Evolutionary conservation across 129 eudicot genomes (phyloP), one percentile per base, ranked within the genome.

Genomic region (Artemisia argyi): DNA sequence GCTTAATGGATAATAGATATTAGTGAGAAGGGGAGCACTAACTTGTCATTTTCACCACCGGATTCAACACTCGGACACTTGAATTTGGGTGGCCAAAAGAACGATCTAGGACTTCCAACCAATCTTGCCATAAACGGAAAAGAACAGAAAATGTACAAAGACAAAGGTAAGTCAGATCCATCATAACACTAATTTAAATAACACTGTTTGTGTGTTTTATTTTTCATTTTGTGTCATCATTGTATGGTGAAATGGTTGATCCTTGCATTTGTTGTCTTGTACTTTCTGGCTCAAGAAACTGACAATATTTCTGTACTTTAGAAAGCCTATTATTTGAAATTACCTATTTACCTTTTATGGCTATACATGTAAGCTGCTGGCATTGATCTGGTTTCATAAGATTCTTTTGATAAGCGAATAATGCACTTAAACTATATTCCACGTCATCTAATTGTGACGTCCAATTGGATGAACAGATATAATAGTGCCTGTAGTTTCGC

Each of bases 151-250:
- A 71, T 65, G 22, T 59, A 79, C 72, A 65, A 16, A 60, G 72
- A 65, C 42, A 65, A 72, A 22, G 85, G 92, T 84, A 81, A 16
- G 62, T 80, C 52, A 54, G 35, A 32, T 58, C 26, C 50, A 49
- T 24, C 13, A 20, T 47, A 17, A 63, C 35, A 60, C 42, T 77
- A 11, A 19, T 30, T 39, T 39, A 1, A 0, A 39, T 39, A 7
- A 39, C 7, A 39, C 9, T 39, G 44, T 28, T 3, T 28, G 30
- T 28, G 28, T 26, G 4, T 28, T 28, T 3, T 28, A 28, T 28
- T 28, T 28, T 28, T 28, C 30, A 28, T 28, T 28, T 28, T 28
- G 30, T 28, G 30, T 28, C 30, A 28, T 28, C 30, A 28, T 28
- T 3, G 30, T 28, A 28, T 28, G 30, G 30, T 28, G 30, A 28